Base-by-base conservation (phyloP, 2,329 filamentous ascomycete genomes). In the Chaetomiaceae sp. region DNA sequence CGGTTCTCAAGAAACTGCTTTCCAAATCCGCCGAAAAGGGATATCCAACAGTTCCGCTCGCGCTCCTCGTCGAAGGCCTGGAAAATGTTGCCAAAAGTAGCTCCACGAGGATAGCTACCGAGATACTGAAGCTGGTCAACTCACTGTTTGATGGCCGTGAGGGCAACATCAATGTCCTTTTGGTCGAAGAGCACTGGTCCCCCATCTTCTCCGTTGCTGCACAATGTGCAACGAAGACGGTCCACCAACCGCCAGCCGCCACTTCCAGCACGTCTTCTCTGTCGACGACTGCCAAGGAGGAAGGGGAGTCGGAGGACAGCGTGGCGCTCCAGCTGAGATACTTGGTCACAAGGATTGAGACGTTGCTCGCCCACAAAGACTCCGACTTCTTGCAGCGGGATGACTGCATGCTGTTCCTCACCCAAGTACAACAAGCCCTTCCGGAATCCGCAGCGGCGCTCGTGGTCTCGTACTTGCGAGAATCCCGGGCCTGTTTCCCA, bases 401-500 rank as follows among this genome's bases (percentile, higher is more conserved):
- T 50, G 75, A 77, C 15, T 79, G 86, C 42, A 76, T 88, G 62
- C 68, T 73, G 17, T 84, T 88, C 56, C 81, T 89, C 51, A 71
- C 78, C 24, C 69, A 73, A 19, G 73, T 86, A 14, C 76, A 83
- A 45, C 66, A 69, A 14, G 72, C 79, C 29, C 71, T 88, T 8
- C 80, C 81, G 6, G 81, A 88, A 58, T 75, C 76, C 4, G 77
- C 79, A 8, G 81, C 77, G 2, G 75, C 74, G 38, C 68, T 83
- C 10, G 75, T 88, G 19, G 73, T 88, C 35, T 75, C 79, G 36
- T 80, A 86, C 59, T 85, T 83, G 53, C 74, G 76, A 45, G 78
- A 86, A 43, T 83, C 84, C 53, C 73, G 83, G 37, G 82, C 79
- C 56, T 85, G 86, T 56, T 84, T 83, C 36, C 85, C 85, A 2